Conservation (phyloP, 2,329 filamentous ascomycete species). For the Xylaria sp. region DNA sequence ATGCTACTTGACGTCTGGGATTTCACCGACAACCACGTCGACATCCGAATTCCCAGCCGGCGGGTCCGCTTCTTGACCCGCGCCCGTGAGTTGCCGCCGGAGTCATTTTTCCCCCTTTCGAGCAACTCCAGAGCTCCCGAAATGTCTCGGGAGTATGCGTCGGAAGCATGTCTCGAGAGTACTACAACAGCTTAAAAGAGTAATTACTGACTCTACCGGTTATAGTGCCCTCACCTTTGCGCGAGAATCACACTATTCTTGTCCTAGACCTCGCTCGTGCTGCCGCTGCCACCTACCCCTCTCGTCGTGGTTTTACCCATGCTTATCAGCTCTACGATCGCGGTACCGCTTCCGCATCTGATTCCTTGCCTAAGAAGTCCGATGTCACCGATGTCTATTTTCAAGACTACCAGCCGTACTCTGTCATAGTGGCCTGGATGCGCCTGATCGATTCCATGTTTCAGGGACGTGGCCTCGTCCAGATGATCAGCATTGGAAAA, state of each 20-base stretch:
- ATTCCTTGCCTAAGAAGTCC: constrained; percentile 44
- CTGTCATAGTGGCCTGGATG: constrained; percentile 91
- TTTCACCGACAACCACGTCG: constrained; percentile 82
- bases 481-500: constrained; percentile 80
- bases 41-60: constrained; percentile 81
- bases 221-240: constrained; percentile 74
- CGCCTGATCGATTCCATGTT: constrained; percentile 90
- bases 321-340: constrained; percentile 36
- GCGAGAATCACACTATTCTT: constrained; percentile 76
- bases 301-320: constrained; percentile 42
- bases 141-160: too few species aligned
- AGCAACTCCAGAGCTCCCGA: too few species aligned
- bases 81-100: constrained; percentile 55
- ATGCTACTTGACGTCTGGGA: constrained; percentile 94
- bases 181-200: too few species aligned
- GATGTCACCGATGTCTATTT: constrained; percentile 84
- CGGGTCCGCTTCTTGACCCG: constrained; percentile 82
- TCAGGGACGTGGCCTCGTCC: constrained; percentile 72
- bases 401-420: constrained; percentile 87
- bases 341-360: constrained; percentile 48
- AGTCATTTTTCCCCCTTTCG: too few species aligned
- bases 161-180: too few species aligned
- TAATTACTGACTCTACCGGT: too few species aligned
- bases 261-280: constrained; percentile 83
- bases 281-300: constrained; percentile 80